Base-by-base conservation (phyloP, 805 yeast species). In the Candida boidinii region DNA sequence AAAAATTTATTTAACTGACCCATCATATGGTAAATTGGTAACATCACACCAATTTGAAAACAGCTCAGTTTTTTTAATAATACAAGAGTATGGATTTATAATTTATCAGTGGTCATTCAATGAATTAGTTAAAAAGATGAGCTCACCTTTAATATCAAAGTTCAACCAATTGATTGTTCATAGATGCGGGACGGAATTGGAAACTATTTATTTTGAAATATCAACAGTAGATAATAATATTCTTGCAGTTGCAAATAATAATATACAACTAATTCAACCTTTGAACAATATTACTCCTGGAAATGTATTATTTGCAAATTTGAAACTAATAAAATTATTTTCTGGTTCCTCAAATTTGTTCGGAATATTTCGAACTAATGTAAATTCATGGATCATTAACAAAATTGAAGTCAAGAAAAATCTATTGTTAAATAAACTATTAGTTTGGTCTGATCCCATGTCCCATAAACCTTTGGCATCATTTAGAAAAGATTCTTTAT, bases 11-110 rank as follows among this genome's bases (percentile, higher is more conserved):
- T 22, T 50, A 10, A 50, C 53, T 4, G 45, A 42, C 15, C 29
- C 34, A 4, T 17, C 31, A 9, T 42, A 36, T 30, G 58, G 58
- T 4, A 41, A 37, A n/a, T 32, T 51, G 1, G 19, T 35, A 3
- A 41, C 43, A 17, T 37, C 51, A 2, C 23, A 31, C 18, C 13
- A 22, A 7, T 26, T 46, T 2, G 32, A 36, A 9, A 14, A 17
- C 3, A 31, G 37, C 17, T 18, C 21, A 13, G 36, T 38, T 15
- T 51, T 54, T 49, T 31, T 46, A 1, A 34, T 51, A 1, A 23
- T 45, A 10, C 60, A 54, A 26, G 54, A 53, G 22, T 19, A 20
- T n/a, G 60, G 60, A 11, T 54, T 58, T 57, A 34, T 42, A 2
- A 35, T 53, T 3, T 54, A 53, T 37, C 39, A 51, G 17, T 28